Evolutionary conservation across 305 asterid genomes (phyloP).

Genomic region (Solanum hybrid): DNA sequence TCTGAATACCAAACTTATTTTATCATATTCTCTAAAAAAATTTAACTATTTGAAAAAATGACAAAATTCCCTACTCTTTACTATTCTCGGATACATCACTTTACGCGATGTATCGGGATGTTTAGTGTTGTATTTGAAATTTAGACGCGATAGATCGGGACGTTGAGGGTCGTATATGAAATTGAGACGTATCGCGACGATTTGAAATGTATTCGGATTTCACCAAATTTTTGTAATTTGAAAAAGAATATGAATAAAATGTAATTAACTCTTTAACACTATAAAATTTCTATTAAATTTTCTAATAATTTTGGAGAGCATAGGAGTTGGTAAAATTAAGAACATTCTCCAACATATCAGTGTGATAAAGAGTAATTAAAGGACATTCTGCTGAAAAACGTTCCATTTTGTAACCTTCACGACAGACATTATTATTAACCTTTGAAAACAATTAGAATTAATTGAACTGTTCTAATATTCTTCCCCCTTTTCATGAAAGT

Average conservation of each 20-base stretch:
- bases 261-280: too few relatives aligned
- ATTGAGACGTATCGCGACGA: too few relatives aligned
- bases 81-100: not conserved
- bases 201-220: too few relatives aligned
- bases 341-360: not conserved
- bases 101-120: accelerated
- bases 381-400: not conserved
- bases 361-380: not conserved
- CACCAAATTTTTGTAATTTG: not conserved
- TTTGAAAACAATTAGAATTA: not conserved
- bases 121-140: not conserved
- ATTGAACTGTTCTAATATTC: not conserved
- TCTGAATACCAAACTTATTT: too few relatives aligned
- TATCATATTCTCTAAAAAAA: not conserved
- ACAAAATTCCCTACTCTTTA: too few relatives aligned
- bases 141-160: too few relatives aligned
- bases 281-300: too few relatives aligned
- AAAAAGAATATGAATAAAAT: too few relatives aligned
- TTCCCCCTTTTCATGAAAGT: not conserved
- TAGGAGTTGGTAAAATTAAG: not conserved
- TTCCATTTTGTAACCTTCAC: not conserved
- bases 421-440: not conserved
- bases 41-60: not conserved
- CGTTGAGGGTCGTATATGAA: not conserved
- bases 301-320: not conserved